Evolutionary conservation across 257 asterid species (phyloP).

Genomic region (Petrea volubilis): DNA sequence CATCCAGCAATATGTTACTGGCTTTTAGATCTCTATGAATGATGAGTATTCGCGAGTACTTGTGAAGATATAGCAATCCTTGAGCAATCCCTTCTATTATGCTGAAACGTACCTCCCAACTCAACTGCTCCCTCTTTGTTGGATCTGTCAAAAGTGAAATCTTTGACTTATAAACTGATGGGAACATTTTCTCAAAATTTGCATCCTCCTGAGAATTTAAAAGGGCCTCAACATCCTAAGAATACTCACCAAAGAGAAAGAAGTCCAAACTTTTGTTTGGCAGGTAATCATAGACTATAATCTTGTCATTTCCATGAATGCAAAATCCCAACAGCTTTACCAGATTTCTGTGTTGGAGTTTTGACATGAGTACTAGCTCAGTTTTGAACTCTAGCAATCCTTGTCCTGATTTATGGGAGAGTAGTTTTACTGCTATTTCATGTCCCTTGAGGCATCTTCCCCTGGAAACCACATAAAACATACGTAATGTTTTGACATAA

Average conservation of each 20-base stretch:
- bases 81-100: too few species aligned
- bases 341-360: constrained; percentile 47
- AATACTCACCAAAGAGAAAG: constrained; percentile 30
- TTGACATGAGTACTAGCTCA: constrained; percentile 40
- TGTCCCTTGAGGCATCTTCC: constrained; percentile 36
- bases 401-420: constrained; percentile 38
- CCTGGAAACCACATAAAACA: constrained; percentile 12
- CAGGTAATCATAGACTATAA: constrained; percentile 46
- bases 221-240: too few species aligned
- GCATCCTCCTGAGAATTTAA: too few species aligned
- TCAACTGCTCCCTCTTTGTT: constrained; percentile 18
- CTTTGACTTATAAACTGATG: not conserved
- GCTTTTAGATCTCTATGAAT: too few species aligned
- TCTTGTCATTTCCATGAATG: constrained; percentile 41
- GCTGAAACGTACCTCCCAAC: constrained; percentile 34
- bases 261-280: constrained; percentile 45
- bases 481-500: too few species aligned
- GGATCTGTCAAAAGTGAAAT: constrained; percentile 24
- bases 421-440: constrained; percentile 43
- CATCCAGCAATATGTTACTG: constrained; percentile 46
- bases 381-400: constrained; percentile 50
- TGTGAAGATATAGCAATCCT: too few species aligned
- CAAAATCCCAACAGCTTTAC: constrained; percentile 48
- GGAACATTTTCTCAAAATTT: not conserved
- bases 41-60: too few species aligned